Evolutionary conservation across 306 rosid species (phyloP).

Genomic region (Senna siamea): DNA sequence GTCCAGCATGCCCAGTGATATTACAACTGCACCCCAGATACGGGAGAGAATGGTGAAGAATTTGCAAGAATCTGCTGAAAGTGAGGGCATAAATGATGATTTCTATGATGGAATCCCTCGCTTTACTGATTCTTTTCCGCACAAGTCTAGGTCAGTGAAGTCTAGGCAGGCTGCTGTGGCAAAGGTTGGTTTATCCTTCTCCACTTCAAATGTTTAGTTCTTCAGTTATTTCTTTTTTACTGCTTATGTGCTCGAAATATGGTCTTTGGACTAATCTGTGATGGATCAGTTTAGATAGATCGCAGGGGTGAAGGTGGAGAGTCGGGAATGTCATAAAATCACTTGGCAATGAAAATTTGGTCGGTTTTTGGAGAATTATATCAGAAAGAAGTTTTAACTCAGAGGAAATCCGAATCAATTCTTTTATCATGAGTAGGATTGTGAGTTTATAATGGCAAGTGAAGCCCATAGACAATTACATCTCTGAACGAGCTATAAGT

Average conservation of each 20-base stretch:
- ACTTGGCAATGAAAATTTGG: constrained; percentile 29
- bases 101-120: constrained; percentile 90
- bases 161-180: constrained; percentile 73
- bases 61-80: constrained; percentile 31
- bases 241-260: constrained; percentile 8
- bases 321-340: constrained; percentile 25
- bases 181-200: constrained; percentile 55
- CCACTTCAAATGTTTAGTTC: neutral
- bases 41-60: constrained; percentile 37
- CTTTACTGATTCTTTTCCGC: constrained; percentile 48
- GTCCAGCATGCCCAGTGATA: constrained; percentile 31
- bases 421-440: neutral
- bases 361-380: constrained; percentile 4
- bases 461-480: neutral
- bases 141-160: constrained; percentile 69
- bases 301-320: constrained; percentile 20
- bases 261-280: constrained; percentile 3
- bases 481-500: constrained; percentile 2
- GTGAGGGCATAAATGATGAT: constrained; percentile 37
- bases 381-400: neutral
- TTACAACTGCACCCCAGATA: constrained; percentile 36
- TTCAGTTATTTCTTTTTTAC: neutral
- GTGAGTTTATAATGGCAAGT: neutral
- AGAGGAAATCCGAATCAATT: neutral
- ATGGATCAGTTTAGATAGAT: constrained; percentile 31